These are phyloP conservation scores for Ceratocystis diversiconidia DNA, from an alignment of 2,329 filamentous ascomycete species.

Conservation along the genomic window DNA sequence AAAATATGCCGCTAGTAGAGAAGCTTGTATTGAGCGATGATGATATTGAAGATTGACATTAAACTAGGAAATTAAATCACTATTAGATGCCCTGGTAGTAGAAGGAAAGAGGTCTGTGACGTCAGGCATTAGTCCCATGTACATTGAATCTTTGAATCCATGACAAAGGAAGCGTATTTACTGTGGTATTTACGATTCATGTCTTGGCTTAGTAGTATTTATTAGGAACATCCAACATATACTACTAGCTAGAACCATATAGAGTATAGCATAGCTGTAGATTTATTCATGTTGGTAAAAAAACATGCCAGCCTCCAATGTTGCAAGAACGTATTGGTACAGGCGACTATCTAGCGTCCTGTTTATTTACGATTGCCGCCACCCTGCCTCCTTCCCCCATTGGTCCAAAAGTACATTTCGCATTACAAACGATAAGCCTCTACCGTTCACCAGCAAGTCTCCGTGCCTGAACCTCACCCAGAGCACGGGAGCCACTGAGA, in stretches of 20 bases:
- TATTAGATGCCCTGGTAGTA: too few relatives aligned
- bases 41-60: conserved; percentile 58
- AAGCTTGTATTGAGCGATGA: conserved; percentile 66
- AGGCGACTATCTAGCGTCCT: background rate
- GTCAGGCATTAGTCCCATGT: background rate
- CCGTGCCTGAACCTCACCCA: conserved; percentile 84
- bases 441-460: conserved; percentile 59
- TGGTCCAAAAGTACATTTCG: background rate
- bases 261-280: background rate
- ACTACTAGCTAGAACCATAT: background rate
- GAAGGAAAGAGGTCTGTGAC: background rate
- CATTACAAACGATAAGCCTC: background rate
- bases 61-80: background rate
- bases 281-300: background rate
- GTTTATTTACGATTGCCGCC: background rate
- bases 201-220: background rate
- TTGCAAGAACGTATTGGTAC: conserved; percentile 7
- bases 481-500: conserved; percentile 74
- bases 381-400: background rate
- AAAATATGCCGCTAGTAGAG: conserved; percentile 35
- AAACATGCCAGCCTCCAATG: background rate
- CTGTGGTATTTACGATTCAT: background rate
- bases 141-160: background rate
- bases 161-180: background rate
- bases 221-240: background rate